Percentiles rank a stretch among this genome's conserved stretches.
Evolutionary conservation across 2,329 filamentous ascomycete genomes (phyloP).

Genomic region (Colletotrichum sp.): DNA sequence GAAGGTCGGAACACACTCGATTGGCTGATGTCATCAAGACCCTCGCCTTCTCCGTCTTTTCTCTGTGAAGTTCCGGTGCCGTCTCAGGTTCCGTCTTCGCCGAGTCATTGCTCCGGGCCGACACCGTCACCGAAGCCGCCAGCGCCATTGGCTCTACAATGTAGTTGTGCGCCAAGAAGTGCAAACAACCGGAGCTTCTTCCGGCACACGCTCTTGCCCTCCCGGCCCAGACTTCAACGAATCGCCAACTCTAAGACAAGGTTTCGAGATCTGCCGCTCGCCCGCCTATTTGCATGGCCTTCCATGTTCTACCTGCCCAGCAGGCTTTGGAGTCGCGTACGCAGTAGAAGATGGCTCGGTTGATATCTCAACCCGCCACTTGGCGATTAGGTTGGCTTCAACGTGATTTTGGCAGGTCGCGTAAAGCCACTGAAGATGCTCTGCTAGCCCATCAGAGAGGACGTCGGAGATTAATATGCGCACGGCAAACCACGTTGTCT

Average conservation of each 20-base stretch:
- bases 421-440: not conserved
- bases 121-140: not conserved
- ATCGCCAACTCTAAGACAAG: not conserved
- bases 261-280: not conserved
- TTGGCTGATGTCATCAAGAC: constrained; percentile 7
- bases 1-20: not conserved
- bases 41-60: not conserved
- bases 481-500: not conserved
- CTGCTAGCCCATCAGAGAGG: not conserved
- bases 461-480: not conserved
- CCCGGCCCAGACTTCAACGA: not conserved
- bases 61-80: not conserved
- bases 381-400: no score
- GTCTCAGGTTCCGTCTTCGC: not conserved
- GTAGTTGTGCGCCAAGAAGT: not conserved
- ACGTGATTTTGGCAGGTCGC: no score
- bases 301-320: not conserved
- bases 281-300: not conserved
- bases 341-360: not conserved
- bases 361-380: not conserved
- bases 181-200: not conserved
- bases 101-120: not conserved
- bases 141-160: not conserved
- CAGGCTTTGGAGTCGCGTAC: not conserved
- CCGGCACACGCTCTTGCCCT: not conserved